Evolutionary conservation across 495 filamentous ascomycete genomes (phyloP), one percentile per base, ranked within the genome.

Genomic region (Talaromyces stipitatus): DNA sequence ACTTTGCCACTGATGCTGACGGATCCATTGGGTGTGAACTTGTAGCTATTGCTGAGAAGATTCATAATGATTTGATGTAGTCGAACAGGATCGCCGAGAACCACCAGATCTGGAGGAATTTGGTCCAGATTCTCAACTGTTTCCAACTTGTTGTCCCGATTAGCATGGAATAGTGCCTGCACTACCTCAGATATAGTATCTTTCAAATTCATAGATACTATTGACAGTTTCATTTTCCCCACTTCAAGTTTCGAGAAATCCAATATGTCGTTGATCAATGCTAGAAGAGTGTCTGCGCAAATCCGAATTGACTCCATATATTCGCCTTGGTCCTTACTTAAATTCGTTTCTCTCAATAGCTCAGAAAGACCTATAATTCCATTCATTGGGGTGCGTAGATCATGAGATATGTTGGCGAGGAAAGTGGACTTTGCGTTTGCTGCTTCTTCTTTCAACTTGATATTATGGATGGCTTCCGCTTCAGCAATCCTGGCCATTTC

Each of bases 191-290:
- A 82, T 55, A 95, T 89, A 57, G 92, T 95, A 67, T 91, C 89
- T 61, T 84, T 86, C 0, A 94, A 78, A 55, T 88, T 92, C 61
- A 95, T 81, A 2, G 90, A 88, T 50, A 92, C 90, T 9, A 86
- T 86, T 55, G 89, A 92, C 6, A 95, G 85, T 68, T 90, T 90
- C 89, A 96, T 94, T 74, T 95, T 96, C 63, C 92, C 91, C 14
- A 91, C 91, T 67, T 96, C 91, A 65, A 96, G 83, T 65, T 94
- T 91, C 28, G 90, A 94, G 66, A 94, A 96, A 68, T 96, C 91
- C 1, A 96, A 75, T 24, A 96, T 92, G 62, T 96, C 91, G 65
- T 96, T 96, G 76, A 96, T 96, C 54, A 96, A 86, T 0, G 88
- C 91, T 16, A 96, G 78, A 5, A 96, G 74, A 7, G 92, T 86